Evolutionary conservation across 1,284 basidiomycete genomes (phyloP), one percentile per base, ranked within the genome.

Genomic region (Malassezia psittaci): DNA sequence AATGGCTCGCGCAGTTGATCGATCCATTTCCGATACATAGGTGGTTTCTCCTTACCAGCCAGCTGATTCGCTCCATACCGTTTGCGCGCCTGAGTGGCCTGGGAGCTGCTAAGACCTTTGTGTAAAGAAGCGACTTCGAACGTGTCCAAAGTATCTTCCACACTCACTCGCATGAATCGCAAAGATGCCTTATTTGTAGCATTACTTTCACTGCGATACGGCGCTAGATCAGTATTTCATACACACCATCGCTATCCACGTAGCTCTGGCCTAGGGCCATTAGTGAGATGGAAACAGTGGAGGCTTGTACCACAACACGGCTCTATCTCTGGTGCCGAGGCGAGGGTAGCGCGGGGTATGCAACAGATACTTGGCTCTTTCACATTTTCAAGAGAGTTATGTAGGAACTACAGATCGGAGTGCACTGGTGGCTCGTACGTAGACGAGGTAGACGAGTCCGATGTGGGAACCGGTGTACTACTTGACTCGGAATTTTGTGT

Each of bases 1-100:
- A 96, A 78, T 0, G 91, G 91, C 76, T 96, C 91, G 72, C 90
- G 91, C 48, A 96, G 88, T 43, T 88, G 91, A 72, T 87, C 87
- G 7, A 85, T 82, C 71, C 96, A 96, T 77, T 94, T 96, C 72
- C 88, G 77, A 54, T 84, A 78, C 3, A 86, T 75, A 2, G 87
- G 85, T 68, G 94, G 89, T 0, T 86, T 83, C 0, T 85, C 79
- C 0, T 82, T 81, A n/a, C 94, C 87, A 2, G 87, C 82, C 69
- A 96, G 96, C 76, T 96, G 91, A 77, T 96, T 96, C 5, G 65
- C 62, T 0, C 68, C 68, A 2, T 60, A 57, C 36, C 51, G 38
- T 2, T 47, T 33, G 19, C 68, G 55, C 1, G 58, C 51, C n/a
- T 59, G 47, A 2, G 60, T 56, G 1, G 66, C 67, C 21, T 60